Conservation (phyloP, 2,329 filamentous ascomycete genomes). For the Penicillium corylophilum region DNA sequence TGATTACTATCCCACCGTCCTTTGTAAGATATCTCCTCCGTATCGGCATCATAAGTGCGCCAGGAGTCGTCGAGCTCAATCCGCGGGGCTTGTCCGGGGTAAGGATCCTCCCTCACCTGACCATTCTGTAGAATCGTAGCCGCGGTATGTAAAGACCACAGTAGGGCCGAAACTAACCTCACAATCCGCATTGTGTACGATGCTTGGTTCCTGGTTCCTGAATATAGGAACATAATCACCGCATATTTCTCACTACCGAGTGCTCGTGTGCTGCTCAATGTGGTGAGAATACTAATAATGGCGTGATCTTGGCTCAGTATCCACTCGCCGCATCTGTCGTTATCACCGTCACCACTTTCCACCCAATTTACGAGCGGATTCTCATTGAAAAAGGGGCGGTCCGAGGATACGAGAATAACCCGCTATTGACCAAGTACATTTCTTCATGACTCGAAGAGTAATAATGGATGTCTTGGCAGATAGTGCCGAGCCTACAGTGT, state of each 20-base stretch:
- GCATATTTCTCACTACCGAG: not conserved
- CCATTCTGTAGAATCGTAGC: constrained; percentile 47
- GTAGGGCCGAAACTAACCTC: constrained; percentile 7
- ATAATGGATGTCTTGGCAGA: not conserved
- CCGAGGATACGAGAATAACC: not conserved
- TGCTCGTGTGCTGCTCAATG: constrained; percentile 2
- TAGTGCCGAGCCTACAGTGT: not conserved
- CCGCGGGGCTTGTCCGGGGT: constrained; percentile 36
- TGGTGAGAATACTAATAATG: constrained; percentile 14
- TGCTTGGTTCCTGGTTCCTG: not conserved
- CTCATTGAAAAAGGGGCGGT: not conserved
- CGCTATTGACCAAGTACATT: not conserved
- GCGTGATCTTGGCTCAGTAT: constrained; percentile 9
- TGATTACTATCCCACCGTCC: constrained; percentile 62
- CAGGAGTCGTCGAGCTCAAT: constrained; percentile 35
- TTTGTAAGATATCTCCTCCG: constrained; percentile 60
- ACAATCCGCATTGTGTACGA: constrained; percentile 18
- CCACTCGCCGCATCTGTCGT: not conserved
- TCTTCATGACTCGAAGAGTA: not conserved
- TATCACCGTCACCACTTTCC: not conserved
- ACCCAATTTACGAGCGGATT: not conserved
- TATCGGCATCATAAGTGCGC: not conserved
- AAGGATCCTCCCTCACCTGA: constrained; percentile 39
- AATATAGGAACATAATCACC: constrained; percentile 1
- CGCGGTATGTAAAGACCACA: constrained; percentile 22